Evolutionary conservation across 306 rosid genomes (phyloP).

Genomic region (Sophora flavescens): DNA sequence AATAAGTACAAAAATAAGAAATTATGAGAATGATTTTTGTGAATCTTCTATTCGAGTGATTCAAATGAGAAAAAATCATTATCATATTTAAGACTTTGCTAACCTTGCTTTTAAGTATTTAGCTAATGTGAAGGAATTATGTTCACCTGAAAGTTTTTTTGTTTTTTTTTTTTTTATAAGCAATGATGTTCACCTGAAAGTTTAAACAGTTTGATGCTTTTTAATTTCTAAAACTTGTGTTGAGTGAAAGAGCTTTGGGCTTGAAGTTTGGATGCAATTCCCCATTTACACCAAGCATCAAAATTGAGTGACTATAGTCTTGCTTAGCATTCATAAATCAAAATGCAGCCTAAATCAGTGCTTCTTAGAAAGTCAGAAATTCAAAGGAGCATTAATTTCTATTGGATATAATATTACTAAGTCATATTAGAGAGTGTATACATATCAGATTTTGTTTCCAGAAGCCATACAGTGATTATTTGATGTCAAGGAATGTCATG

Average conservation of each 20-base stretch:
- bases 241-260: not conserved
- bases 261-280: slow-evolving; percentile 16
- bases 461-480: not conserved
- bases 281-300: not conserved
- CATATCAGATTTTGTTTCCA: not conserved
- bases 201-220: slow-evolving; percentile 12
- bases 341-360: slow-evolving; percentile 22
- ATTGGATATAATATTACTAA: not conserved
- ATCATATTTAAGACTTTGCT: not conserved
- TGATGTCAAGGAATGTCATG: slow-evolving; percentile 32
- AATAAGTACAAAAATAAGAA: slow-evolving; percentile 13
- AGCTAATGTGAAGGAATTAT: slow-evolving; percentile 2
- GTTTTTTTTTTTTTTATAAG: too few relatives aligned
- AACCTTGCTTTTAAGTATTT: not conserved
- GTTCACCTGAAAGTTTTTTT: not conserved
- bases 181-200: not conserved
- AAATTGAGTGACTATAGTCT: slow-evolving; percentile 19
- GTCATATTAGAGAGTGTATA: not conserved
- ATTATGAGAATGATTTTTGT: not conserved
- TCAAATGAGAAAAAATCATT: slow-evolving; percentile 15
- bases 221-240: not conserved
- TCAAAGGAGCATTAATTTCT: not conserved
- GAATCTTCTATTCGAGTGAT: not conserved
- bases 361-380: slow-evolving; percentile 19
- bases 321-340: slow-evolving; percentile 25